Evolutionary conservation across 2,329 filamentous ascomycete genomes (phyloP).

Genomic region (Aureobasidium sp.): DNA sequence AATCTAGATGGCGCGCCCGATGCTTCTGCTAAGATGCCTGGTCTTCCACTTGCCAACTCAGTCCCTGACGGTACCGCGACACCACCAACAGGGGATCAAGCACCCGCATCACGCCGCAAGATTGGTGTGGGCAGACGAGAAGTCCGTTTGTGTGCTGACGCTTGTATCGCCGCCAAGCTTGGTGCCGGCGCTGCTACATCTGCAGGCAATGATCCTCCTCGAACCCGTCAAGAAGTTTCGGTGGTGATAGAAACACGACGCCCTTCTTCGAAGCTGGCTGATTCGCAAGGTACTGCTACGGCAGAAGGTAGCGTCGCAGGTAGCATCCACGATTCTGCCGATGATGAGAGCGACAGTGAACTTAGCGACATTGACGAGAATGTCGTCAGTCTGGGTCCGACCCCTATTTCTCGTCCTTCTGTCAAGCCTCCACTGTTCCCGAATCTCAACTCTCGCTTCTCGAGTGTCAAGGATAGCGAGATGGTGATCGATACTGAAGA

Average conservation of each 20-base stretch:
- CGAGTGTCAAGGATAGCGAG: not conserved
- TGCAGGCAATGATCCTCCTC: constrained; percentile 8
- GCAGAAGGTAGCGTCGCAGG: constrained; percentile 33
- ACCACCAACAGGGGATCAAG: constrained; percentile 12
- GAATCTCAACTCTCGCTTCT: not conserved
- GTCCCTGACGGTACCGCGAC: constrained; percentile 15
- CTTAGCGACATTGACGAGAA: constrained; percentile 43
- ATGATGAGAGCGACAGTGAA: constrained; percentile 48
- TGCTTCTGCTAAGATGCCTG: not conserved
- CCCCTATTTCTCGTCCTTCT: not conserved
- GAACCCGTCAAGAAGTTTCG: constrained; percentile 15
- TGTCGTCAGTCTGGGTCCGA: constrained; percentile 14
- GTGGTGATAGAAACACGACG: constrained; percentile 20
- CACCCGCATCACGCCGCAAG: constrained; percentile 29
- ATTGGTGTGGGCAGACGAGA: constrained; percentile 53
- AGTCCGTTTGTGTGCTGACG: constrained; percentile 50
- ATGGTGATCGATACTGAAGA: constrained; percentile 8
- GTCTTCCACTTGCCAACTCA: constrained; percentile 7
- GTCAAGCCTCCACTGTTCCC: not conserved
- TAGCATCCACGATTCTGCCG: constrained; percentile 47
- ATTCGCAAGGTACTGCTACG: constrained; percentile 24
- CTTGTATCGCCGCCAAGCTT: constrained; percentile 37
- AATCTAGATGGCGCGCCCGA: constrained; percentile 23
- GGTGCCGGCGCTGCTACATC: constrained; percentile 1
- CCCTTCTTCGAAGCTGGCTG: constrained; percentile 19